A percentile compares a stretch with the other conserved stretches of the same genome.
phyloP scores from a whole-genome alignment of 305 asterid genomes.

The Ruellia speciosa region DNA sequence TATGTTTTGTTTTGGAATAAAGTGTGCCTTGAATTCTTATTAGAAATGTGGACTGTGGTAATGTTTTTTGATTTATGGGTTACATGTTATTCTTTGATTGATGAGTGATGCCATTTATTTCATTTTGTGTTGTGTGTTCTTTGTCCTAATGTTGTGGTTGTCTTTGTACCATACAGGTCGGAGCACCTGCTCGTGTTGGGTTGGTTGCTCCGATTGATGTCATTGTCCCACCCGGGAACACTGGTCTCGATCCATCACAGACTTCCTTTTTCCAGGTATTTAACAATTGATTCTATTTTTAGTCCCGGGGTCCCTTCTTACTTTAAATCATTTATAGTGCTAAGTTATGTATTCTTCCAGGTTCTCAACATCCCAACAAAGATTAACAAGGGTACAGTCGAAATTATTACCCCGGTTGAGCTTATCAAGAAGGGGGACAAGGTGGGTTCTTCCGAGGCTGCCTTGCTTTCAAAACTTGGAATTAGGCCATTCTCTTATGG shows the following conservation, averaged over 20 bases:
- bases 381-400: conserved; percentile 96
- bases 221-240: conserved; percentile 90
- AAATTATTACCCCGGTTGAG: conserved; percentile 91
- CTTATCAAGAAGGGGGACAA: conserved; percentile 88
- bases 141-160: too few species aligned
- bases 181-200: conserved; percentile 98
- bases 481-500: conserved; percentile 89
- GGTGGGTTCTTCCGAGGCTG: conserved; percentile 98
- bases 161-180: too few species aligned
- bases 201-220: conserved; percentile 88
- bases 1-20: too few species aligned
- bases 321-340: too few species aligned
- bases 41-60: too few species aligned
- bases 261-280: conserved; percentile 89
- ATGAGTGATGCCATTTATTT: too few species aligned
- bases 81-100: too few species aligned
- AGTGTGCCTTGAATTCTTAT: too few species aligned
- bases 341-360: conserved; percentile 25
- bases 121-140: too few species aligned
- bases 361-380: conserved; percentile 90
- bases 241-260: conserved; percentile 94
- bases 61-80: too few species aligned
- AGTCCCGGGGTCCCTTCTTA: not conserved
- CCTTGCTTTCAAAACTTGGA: conserved; percentile 81
- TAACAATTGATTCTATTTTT: too few species aligned